Evolutionary conservation across 2,329 filamentous ascomycete genomes (phyloP).

Genomic region (Cytospora mali): DNA sequence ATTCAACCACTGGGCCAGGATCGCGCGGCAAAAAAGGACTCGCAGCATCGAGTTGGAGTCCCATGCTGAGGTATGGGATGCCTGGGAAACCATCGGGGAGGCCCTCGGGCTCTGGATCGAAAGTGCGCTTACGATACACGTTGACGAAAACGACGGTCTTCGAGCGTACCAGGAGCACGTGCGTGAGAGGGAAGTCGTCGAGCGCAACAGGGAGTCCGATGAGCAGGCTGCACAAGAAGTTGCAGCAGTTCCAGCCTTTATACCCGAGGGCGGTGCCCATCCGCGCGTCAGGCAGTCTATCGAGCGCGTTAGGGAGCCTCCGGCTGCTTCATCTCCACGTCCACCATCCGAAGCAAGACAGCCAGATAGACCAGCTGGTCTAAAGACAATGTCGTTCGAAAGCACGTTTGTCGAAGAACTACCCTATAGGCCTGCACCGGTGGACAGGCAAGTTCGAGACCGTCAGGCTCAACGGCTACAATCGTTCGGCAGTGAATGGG

Average conservation of each 20-base stretch:
- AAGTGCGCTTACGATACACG: slow-evolving; percentile 29
- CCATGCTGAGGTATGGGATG: slow-evolving; percentile 27
- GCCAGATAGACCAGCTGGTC: slow-evolving; percentile 8
- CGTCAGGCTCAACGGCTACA: slow-evolving; percentile 12
- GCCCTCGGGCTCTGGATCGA: slow-evolving; percentile 48
- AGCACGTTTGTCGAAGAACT: slow-evolving; percentile 25
- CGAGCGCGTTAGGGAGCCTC: slow-evolving; percentile 15
- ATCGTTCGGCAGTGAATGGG: slow-evolving; percentile 13
- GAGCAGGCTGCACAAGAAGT: neutral
- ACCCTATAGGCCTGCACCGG: slow-evolving; percentile 11
- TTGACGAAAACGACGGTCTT: slow-evolving; percentile 27
- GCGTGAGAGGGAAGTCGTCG: slow-evolving; percentile 16
- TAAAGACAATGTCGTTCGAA: slow-evolving; percentile 23
- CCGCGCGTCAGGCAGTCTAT: slow-evolving; percentile 28
- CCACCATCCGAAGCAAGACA: neutral
- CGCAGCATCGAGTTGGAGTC: slow-evolving; percentile 23
- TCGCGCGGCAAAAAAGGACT: slow-evolving; percentile 13
- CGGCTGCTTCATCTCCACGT: neutral
- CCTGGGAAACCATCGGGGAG: slow-evolving; percentile 25
- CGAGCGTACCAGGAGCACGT: slow-evolving; percentile 27
- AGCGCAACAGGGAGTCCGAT: slow-evolving; percentile 12
- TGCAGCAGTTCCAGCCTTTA: neutral
- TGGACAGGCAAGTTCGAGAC: slow-evolving; percentile 9
- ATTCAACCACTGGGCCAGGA: slow-evolving; percentile 26
- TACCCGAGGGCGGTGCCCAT: slow-evolving; percentile 15